phyloP scores from a whole-genome alignment of 768 basidiomycete genomes.

The Phylloporus arenicola region DNA sequence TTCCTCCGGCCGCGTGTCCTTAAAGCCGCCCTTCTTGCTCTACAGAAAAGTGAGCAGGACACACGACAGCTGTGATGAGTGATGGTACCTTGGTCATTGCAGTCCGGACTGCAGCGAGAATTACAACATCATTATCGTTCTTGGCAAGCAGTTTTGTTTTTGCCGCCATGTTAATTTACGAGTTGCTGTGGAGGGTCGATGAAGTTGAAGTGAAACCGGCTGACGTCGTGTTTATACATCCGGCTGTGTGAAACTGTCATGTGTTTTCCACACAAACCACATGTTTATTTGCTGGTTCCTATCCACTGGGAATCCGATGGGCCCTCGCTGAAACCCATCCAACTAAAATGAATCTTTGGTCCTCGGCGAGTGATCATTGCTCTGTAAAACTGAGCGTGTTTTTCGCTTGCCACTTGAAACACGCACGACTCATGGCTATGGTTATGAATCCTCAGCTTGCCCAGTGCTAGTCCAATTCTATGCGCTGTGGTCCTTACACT shows the following conservation, averaged over 20 bases:
- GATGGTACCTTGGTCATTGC: slow-evolving; percentile 78
- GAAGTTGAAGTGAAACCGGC: not conserved
- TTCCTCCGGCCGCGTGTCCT: slow-evolving; percentile 82
- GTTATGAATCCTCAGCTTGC: slow-evolving; percentile 8
- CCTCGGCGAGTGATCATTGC: slow-evolving; percentile 9
- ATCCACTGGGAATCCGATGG: not conserved
- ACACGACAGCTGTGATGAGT: not conserved
- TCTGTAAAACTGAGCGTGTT: slow-evolving; percentile 1
- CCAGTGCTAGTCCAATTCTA: slow-evolving; percentile 22
- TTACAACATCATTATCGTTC: slow-evolving; percentile 83
- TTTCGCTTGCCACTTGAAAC: slow-evolving; percentile 10
- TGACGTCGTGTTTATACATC: slow-evolving; percentile 13
- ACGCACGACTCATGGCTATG: slow-evolving; percentile 4
- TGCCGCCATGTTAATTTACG: slow-evolving; percentile 23
- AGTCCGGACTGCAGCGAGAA: slow-evolving; percentile 82
- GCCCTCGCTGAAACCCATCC: too few species aligned
- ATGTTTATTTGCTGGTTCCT: not conserved
- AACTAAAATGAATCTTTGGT: too few species aligned
- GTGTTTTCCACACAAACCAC: slow-evolving; percentile 17
- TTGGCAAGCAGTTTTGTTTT: slow-evolving; percentile 64
- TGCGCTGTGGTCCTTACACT: slow-evolving; percentile 20
- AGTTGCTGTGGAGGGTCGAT: not conserved
- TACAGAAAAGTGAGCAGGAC: slow-evolving; percentile 25
- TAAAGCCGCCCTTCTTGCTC: slow-evolving; percentile 86
- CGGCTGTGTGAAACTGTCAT: slow-evolving; percentile 14